Base-by-base conservation (phyloP, 73 alveolate species). In the Paramecium caudatum region DNA sequence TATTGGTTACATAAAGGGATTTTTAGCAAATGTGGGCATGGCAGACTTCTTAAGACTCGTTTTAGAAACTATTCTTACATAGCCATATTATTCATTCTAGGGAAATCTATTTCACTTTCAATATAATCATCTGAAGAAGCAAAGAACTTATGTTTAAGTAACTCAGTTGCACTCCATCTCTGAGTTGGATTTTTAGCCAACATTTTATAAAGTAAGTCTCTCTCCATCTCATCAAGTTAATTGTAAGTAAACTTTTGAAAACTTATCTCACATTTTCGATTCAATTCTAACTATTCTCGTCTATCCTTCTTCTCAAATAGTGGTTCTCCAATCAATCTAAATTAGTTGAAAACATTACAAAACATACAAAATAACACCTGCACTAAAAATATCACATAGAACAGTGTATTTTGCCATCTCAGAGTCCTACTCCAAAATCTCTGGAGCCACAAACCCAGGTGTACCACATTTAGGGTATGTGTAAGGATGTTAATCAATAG, bases 361-460 rank as follows among this genome's bases (percentile, higher is more conserved):
- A n/a, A 86, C 68, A 17, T 63, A 78, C 27, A 86, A 47, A 1
- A 86, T 63, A 17, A 86, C 93, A 34, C 93, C 93, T 12, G 70
- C 74, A 61, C 86, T 49, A 70, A 86, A 86, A 0, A 86, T 46
- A 45, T 86, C 93, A 62, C 93, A 86, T 27, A 49, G 37, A 15
- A 46, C 69, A 63, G 48, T 37, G 46, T 86, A 86, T 25, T 48
- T 34, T 39, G 82, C 90, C 19, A 47, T 62, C 19, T 86, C 93
- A 27, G 93, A 86, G 16, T 86, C 93, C 12, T 37, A 37, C 17
- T 47, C 87, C 21, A 86, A 65, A 3, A 86, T 86, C 46, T 86
- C 93, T 4, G 93, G 93, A 23, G 93, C 93, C 0, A 86, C 93
- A 86, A 86, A 86, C 9, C 93, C 93, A 9, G 93, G 93, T 7